Conservation (phyloP, 2,329 filamentous ascomycete genomes). For the Fusarium sp. region DNA sequence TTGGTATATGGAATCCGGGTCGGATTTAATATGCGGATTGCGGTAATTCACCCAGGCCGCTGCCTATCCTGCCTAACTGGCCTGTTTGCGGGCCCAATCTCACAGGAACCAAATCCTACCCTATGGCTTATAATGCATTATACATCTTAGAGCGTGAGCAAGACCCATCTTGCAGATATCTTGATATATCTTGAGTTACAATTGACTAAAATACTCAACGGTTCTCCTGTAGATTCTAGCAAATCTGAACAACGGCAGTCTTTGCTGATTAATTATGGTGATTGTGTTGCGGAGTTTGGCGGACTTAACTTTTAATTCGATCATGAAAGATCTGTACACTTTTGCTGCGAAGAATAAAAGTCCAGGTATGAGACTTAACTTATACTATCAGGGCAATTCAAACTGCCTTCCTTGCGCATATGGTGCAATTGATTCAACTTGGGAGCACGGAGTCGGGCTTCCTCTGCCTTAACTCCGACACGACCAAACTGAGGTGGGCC, state of each 20-base stretch:
- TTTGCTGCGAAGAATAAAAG: rapidly evolving
- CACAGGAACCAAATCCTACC: background rate
- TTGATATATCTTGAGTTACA: background rate
- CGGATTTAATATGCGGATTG: too few relatives aligned
- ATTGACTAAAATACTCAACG: background rate
- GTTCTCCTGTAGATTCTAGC: rapidly evolving
- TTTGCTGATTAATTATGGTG: background rate
- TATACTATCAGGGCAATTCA: background rate
- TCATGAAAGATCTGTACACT: rapidly evolving
- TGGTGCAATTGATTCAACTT: background rate
- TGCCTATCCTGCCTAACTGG: background rate
- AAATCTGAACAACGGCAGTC: rapidly evolving
- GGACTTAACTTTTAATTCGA: background rate
- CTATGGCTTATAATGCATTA: background rate
- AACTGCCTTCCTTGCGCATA: background rate
- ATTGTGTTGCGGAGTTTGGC: background rate
- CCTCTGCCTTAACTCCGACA: background rate
- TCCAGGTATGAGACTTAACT: background rate
- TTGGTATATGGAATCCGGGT: too few relatives aligned
- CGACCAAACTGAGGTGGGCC: background rate
- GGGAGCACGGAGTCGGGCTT: background rate
- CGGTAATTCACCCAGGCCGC: too few relatives aligned
- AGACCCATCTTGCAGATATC: too few relatives aligned
- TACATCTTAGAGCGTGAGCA: background rate
- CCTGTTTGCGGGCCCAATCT: background rate